Evolutionary conservation across 441 rosid genomes (phyloP).

Genomic region (Adansonia gregorii): DNA sequence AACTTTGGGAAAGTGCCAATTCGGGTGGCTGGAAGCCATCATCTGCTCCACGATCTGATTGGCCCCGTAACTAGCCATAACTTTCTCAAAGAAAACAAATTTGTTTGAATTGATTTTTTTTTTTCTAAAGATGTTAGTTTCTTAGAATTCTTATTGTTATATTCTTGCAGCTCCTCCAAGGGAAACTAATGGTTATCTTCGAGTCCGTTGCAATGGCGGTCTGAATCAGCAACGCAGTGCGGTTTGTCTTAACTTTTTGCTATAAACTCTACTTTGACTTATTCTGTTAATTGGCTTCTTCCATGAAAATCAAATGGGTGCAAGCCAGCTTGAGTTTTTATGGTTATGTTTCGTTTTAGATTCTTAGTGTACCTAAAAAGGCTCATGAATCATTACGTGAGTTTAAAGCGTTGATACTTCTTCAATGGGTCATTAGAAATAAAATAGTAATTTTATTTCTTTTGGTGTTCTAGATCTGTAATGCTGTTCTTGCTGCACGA

Average conservation of each 20-base stretch:
- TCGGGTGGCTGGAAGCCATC: conserved; percentile 95
- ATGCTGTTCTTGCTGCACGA: conserved; percentile 99
- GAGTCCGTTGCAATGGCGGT: conserved; percentile 98
- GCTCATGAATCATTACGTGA: neutral
- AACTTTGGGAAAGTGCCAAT: conserved; percentile 90
- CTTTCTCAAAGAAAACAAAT: conserved; percentile 32
- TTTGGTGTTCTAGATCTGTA: conserved; percentile 73
- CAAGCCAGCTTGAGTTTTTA: conserved; percentile 11
- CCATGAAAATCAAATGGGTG: conserved; percentile 2
- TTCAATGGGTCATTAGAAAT: conserved; percentile 14
- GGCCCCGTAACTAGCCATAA: conserved; percentile 41
- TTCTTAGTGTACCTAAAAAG: conserved; percentile 20
- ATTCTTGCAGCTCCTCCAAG: conserved; percentile 76
- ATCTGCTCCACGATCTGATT: conserved; percentile 90
- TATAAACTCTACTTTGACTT: neutral
- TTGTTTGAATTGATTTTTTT: conserved; percentile 13
- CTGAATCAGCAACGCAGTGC: conserved; percentile 98
- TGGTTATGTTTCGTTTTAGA: conserved; percentile 17
- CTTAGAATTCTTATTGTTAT: neutral
- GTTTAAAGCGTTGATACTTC: conserved; percentile 4
- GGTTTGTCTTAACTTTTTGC: conserved; percentile 51
- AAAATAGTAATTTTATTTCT: conserved; percentile 18
- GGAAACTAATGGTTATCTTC: conserved; percentile 86
- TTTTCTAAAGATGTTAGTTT: neutral
- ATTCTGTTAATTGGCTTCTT: conserved; percentile 1